Evolutionary conservation across 192 early-diverging fungal genomes (phyloP).

Genomic region (Podila clonocystis): DNA sequence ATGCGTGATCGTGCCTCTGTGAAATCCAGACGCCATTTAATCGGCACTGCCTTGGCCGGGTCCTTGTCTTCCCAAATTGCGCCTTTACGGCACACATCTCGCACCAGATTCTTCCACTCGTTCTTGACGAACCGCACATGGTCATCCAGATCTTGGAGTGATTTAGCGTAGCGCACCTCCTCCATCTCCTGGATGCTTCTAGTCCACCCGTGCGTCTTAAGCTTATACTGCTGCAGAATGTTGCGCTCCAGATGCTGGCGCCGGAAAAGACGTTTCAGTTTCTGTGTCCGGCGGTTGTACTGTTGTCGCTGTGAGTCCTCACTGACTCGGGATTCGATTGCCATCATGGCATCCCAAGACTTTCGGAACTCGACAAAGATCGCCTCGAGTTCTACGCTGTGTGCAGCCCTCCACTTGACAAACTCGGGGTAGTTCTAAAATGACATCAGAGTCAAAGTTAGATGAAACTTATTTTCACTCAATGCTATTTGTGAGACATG

Average conservation of each 20-base stretch:
- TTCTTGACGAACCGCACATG: constrained; percentile 66
- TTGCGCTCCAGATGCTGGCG: constrained; percentile 54
- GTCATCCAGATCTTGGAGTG: constrained; percentile 66
- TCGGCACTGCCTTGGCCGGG: constrained; percentile 18
- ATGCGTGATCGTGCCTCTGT: constrained; percentile 64
- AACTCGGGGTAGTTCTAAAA: constrained; percentile 64
- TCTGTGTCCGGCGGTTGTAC: constrained; percentile 58
- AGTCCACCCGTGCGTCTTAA: constrained; percentile 63
- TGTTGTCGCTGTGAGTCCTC: constrained; percentile 58
- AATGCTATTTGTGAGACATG: background rate
- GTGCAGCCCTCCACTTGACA: constrained; percentile 65
- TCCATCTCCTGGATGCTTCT: constrained; percentile 70
- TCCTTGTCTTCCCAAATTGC: constrained; percentile 69
- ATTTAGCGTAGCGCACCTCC: constrained; percentile 60
- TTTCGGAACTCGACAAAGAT: constrained; percentile 68
- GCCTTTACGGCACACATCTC: constrained; percentile 64
- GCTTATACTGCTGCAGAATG: constrained; percentile 59
- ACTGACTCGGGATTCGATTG: constrained; percentile 59
- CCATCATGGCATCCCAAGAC: constrained; percentile 67
- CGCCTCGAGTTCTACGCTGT: constrained; percentile 58
- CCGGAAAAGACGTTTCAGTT: constrained; percentile 61
- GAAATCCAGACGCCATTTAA: constrained; percentile 65
- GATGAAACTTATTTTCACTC: background rate
- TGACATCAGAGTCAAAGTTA: background rate
- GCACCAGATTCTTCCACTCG: constrained; percentile 68